Evolutionary conservation across 305 asterid species (phyloP), one percentile per base, ranked within the genome.

Genomic region (Rubia tinctorum): DNA sequence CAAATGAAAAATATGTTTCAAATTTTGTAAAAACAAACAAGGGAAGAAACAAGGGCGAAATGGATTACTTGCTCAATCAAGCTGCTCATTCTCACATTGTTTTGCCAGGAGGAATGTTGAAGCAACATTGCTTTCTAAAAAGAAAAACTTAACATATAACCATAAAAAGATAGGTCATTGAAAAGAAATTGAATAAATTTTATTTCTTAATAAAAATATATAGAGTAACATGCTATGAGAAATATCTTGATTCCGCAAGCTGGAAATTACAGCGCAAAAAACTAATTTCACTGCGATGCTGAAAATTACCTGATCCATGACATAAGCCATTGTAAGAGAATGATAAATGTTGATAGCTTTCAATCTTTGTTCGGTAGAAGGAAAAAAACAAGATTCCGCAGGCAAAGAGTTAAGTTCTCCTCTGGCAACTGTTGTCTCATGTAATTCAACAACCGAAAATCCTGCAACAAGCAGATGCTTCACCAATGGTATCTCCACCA

Each of bases 401-500:
- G 8, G 42, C 42, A 39, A 39, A 39, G 42, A 39, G 8, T 39
- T 6, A 39, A 6, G 42, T 39, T 39, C 75, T 51, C 15, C 78
- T 73, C 60, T 69, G 69, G 42, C 87, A 30, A 80, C 47, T 77
- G 79, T 71, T 85, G 75, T 72, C 60, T 76, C 82, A 61, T 91
- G 97, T 77, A 88, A 78, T 85, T 94, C 98, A 45, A 93, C 98
- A 63, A 94, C 98, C 78, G 90, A 84, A 88, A 94, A 90, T 66
- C 98, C 97, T 84, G 91, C 96, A 25, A 94, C 84, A 81, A 94
- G 91, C 68, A 97, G 98, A 85, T 88, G 97, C 74, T 91, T 91
- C 43, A 91, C 91, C 89, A 94, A 79, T 27, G 97, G 97, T 80
- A 94, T 90, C 70, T 91, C 97, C 58, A 90, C 86, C 76, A n/a